Evolutionary conservation across 768 basidiomycete genomes (phyloP).

Genomic region (Kondoa malvinella): DNA sequence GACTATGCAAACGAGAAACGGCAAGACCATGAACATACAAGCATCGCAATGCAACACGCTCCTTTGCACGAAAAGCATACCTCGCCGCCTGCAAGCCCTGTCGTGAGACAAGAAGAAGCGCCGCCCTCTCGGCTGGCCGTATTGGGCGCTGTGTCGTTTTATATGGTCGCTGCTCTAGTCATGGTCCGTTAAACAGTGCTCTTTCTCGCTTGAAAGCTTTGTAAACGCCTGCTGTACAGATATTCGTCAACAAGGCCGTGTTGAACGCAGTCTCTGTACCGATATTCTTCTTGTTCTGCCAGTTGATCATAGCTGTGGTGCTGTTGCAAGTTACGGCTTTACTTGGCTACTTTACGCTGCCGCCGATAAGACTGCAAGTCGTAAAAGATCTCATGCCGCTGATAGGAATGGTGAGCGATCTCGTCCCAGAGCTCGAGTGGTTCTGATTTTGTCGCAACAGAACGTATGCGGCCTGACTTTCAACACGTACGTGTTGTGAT

Average conservation of each 20-base stretch:
- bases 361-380: constrained; percentile 46
- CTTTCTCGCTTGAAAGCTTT: not conserved
- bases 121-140: constrained; percentile 23
- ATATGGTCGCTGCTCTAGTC: constrained; percentile 70
- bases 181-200: constrained; percentile 38
- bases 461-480: constrained; percentile 19
- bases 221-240: constrained; percentile 39
- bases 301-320: constrained; percentile 60
- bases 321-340: constrained; percentile 43
- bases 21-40: not conserved
- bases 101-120: not conserved
- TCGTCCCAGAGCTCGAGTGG: not conserved
- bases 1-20: constrained; percentile 4
- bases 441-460: no score
- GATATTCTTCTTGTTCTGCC: constrained; percentile 69
- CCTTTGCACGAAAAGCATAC: not conserved
- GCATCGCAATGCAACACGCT: not conserved
- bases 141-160: constrained; percentile 49
- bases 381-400: constrained; percentile 60
- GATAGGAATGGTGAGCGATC: constrained; percentile 35
- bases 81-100: not conserved
- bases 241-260: constrained; percentile 80
- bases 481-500: constrained; percentile 23
- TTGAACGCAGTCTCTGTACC: constrained; percentile 55
- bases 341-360: constrained; percentile 47